Evolutionary conservation across 306 rosid species (phyloP), one percentile per base, ranked within the genome.

Genomic region (Cicer cuneatum): DNA sequence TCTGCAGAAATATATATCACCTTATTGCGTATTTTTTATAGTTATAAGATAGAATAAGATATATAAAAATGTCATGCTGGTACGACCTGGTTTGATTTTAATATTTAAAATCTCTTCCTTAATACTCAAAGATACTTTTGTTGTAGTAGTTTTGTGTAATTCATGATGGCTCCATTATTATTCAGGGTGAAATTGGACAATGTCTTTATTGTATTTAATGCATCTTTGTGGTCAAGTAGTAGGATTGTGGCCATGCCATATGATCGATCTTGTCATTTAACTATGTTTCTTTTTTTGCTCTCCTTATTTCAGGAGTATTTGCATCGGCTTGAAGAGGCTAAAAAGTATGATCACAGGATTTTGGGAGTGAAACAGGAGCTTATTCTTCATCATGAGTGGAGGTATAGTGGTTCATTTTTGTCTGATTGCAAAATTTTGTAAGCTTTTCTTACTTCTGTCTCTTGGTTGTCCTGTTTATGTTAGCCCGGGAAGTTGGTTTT

Each of bases 401-500:
- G 98, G 98, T 91, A 82, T 48, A n/a, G 7, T 40, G 57, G 67
- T 29, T 51, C 14, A 59, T 37, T 64, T 7, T 52, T 67, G 74
- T 78, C 66, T 74, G 19, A 49, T 70, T 74, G 68, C 51, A 42
- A 8, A 74, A 39, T 52, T 69, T 42, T 40, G 68, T 74, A 41
- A 29, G 38, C 63, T 66, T 67, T 75, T 63, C 42, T 80, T 64
- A 24, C 33, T 82, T 77, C 69, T 70, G n/a, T 41, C 56, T 65
- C 51, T 71, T 73, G 35, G 29, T 33, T 15, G 37, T 52, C 60
- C 63, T 80, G 57, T 77, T 76, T 70, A 48, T 73, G 69, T 81
- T 85, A 93, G 97, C 78, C 98, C 98, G 15, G 98, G 98, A 82
- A 91, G 98, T 78, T 93, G 98, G 98, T 93, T 93, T 87, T 93